A percentile compares a stretch with the other conserved stretches of the same genome.
These are phyloP conservation scores for Pulveroboletus sp. DNA, from an alignment of 768 basidiomycete species.

Conservation along the genomic window DNA sequence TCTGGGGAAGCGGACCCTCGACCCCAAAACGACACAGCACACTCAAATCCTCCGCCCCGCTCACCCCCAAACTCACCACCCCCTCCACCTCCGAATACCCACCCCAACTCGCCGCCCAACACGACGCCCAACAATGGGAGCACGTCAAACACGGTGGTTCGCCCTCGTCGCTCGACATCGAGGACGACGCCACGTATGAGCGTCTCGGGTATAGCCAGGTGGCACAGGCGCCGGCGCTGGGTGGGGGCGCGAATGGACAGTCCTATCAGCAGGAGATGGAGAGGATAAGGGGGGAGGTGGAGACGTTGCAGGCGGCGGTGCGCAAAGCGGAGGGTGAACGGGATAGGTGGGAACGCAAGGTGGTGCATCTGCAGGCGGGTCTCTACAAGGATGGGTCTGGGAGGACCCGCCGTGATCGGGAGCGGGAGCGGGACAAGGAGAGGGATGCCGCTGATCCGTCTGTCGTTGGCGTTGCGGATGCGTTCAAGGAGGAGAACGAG, in stretches of 20 bases:
- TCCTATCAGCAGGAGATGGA: slow-evolving; percentile 18
- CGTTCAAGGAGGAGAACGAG: slow-evolving; percentile 23
- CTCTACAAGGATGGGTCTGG: slow-evolving; percentile 9
- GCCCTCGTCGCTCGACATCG: slow-evolving; percentile 13
- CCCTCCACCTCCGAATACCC: slow-evolving; percentile 9
- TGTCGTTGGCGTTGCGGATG: neutral
- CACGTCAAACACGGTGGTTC: slow-evolving; percentile 16
- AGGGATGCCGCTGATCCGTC: neutral
- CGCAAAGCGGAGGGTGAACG: slow-evolving; percentile 18
- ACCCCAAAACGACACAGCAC: slow-evolving; percentile 17
- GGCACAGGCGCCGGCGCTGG: too few relatives aligned
- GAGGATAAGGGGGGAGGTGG: slow-evolving; percentile 7
- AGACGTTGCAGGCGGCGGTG: slow-evolving; percentile 10
- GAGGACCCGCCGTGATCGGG: slow-evolving; percentile 18
- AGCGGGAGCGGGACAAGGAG: slow-evolving; percentile 18
- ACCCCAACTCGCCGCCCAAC: neutral
- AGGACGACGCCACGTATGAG: slow-evolving; percentile 17
- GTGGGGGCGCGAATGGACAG: too few relatives aligned
- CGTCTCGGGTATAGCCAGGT: slow-evolving; percentile 22
- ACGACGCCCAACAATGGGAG: slow-evolving; percentile 25
- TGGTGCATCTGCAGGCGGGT: slow-evolving; percentile 14
- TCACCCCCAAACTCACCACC: slow-evolving; percentile 23
- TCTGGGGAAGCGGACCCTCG: slow-evolving; percentile 14
- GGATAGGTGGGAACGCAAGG: slow-evolving; percentile 21
- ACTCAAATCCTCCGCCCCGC: slow-evolving; percentile 14